Evolutionary conservation across 2,329 filamentous ascomycete genomes (phyloP).

Genomic region (Aspergillus neoniger): DNA sequence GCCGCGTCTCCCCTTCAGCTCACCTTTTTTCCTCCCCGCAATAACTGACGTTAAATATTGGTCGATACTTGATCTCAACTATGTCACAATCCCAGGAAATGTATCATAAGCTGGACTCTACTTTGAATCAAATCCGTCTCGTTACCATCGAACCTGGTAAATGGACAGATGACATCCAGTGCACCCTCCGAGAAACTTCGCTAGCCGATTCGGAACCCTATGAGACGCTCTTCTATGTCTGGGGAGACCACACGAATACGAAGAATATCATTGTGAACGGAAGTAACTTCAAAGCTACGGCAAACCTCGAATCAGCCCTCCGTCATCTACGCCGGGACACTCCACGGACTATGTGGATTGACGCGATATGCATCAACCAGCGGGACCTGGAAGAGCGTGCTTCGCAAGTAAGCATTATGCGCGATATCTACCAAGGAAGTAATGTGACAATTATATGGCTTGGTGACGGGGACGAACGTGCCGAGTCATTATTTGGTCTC

Average conservation of each 20-base stretch:
- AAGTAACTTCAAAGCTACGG: not conserved
- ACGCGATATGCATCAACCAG: not conserved
- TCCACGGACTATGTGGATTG: not conserved
- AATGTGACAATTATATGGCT: no score
- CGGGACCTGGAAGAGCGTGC: not conserved
- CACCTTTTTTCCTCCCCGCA: no score
- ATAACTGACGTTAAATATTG: no score
- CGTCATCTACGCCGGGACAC: not conserved
- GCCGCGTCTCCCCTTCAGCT: no score
- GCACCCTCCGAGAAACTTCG: not conserved
- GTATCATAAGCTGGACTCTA: no score
- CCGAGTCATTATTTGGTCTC: no score
- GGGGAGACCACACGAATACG: not conserved
- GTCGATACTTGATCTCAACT: no score
- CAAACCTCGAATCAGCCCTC: not conserved
- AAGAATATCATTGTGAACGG: not conserved
- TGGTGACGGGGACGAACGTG: no score
- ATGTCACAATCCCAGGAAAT: no score
- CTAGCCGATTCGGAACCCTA: not conserved
- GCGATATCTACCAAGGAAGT: not conserved
- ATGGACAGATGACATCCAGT: not conserved
- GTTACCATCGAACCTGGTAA: not conserved
- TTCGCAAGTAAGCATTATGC: not conserved
- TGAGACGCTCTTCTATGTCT: not conserved
- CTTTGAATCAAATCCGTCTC: no score